Evolutionary conservation across 768 basidiomycete species (phyloP).

Genomic region (Scleroderma bovista): DNA sequence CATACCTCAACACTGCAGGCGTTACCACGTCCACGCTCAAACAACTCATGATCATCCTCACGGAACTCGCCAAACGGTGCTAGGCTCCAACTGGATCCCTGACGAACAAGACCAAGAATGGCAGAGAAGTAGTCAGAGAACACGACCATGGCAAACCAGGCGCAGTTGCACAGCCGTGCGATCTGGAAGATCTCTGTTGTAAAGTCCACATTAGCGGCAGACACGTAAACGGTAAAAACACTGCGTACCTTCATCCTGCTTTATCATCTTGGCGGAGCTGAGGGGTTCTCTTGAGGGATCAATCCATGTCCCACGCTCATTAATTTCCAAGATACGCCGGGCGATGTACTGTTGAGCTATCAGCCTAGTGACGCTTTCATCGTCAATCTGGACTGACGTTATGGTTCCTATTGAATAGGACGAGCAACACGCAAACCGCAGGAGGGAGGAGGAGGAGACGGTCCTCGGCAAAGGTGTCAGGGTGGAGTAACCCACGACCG

Average conservation of each 20-base stretch:
- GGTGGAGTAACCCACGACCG: conserved; percentile 61
- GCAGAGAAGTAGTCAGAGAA: conserved; percentile 80
- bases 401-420: conserved; percentile 89
- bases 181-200: conserved; percentile 81
- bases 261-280: conserved; percentile 31
- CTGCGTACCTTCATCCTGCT: conserved; percentile 49
- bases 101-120: conserved; percentile 73
- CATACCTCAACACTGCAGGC: conserved; percentile 75
- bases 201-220: conserved; percentile 1
- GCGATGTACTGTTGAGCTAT: conserved; percentile 61
- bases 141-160: conserved; percentile 74
- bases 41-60: conserved; percentile 51
- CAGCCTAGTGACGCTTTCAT: not conserved
- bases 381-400: conserved; percentile 46
- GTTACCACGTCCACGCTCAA: conserved; percentile 79
- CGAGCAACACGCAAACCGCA: conserved; percentile 63
- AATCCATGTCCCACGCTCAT: conserved; percentile 61
- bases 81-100: conserved; percentile 74
- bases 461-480: conserved; percentile 77
- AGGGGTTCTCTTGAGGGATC: conserved; percentile 46
- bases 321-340: conserved; percentile 69
- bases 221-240: not conserved
- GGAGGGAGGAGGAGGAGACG: conserved; percentile 77
- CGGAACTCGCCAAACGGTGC: conserved; percentile 74
- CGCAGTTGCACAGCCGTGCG: conserved; percentile 70